These are phyloP conservation scores for Fomitopsis schrenkii DNA, from an alignment of 1,284 basidiomycete genomes.

Conservation along the genomic window DNA sequence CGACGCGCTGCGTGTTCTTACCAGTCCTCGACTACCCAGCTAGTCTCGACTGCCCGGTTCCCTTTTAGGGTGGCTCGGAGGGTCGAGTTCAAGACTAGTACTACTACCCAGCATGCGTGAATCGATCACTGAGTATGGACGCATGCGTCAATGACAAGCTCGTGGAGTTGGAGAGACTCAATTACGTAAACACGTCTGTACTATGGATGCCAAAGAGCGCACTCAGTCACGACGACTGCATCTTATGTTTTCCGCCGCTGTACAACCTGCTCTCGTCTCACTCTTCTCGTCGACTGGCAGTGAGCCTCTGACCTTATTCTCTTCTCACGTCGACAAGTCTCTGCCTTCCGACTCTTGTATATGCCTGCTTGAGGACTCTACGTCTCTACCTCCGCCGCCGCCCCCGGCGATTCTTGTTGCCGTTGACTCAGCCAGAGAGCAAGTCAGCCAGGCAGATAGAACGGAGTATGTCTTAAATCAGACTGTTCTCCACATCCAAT, in stretches of 20 bases:
- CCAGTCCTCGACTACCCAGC: too few relatives aligned
- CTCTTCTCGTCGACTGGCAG: slow-evolving; percentile 77
- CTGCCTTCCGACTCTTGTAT: slow-evolving; percentile 64
- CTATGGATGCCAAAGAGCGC: too few relatives aligned
- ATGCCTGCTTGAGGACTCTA: slow-evolving; percentile 58
- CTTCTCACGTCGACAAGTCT: slow-evolving; percentile 41
- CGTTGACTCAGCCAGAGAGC: slow-evolving; percentile 23
- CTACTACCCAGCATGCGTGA: too few relatives aligned
- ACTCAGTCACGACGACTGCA: too few relatives aligned
- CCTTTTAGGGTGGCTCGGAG: too few relatives aligned
- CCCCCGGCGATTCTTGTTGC: slow-evolving; percentile 43
- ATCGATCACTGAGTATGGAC: too few relatives aligned
- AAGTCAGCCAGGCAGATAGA: background rate
- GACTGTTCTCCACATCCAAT: slow-evolving; percentile 81
- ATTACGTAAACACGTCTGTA: too few relatives aligned
- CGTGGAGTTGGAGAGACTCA: too few relatives aligned
- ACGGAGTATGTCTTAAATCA: slow-evolving; percentile 49
- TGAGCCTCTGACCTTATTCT: slow-evolving; percentile 60
- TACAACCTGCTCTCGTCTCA: slow-evolving; percentile 65
- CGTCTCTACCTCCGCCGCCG: slow-evolving; percentile 47
- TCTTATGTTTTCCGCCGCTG: slow-evolving; percentile 23
- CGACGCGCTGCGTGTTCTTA: too few relatives aligned
- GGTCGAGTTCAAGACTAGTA: too few relatives aligned
- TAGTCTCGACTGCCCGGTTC: too few relatives aligned
- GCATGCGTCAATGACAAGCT: too few relatives aligned